A percentile compares a stretch with the other conserved stretches of the same genome.
Conservation (phyloP, 768 basidiomycete genomes). For the Leccinum olivaceopallidum region DNA sequence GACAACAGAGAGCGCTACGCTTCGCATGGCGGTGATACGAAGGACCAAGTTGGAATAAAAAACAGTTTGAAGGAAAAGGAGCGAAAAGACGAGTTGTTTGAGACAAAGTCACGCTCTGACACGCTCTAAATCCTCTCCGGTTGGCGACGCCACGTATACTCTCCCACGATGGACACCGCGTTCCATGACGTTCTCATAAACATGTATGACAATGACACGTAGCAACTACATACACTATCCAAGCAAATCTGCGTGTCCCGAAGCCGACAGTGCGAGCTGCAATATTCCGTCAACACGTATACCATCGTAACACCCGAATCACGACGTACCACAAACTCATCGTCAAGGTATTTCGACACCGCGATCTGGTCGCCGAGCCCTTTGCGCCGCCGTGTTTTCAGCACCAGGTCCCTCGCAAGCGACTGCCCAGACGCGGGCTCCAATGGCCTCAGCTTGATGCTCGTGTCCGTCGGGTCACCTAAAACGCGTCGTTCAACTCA, state of each 20-base stretch:
- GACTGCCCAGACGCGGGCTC: conserved; percentile 98
- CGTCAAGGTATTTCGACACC: conserved; percentile 95
- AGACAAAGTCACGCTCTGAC: conserved; percentile 13
- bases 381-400: conserved; percentile 96
- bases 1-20: conserved; percentile 77
- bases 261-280: conserved; percentile 90
- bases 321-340: conserved; percentile 85
- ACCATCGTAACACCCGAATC: not conserved
- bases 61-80: conserved; percentile 34
- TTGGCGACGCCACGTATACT: conserved; percentile 45
- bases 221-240: conserved; percentile 45
- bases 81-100: conserved; percentile 36
- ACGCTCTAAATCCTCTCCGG: conserved; percentile 38
- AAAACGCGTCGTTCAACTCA: conserved; percentile 1
- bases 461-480: conserved; percentile 98
- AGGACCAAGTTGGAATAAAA: conserved; percentile 52
- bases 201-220: not conserved
- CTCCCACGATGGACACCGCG: conserved; percentile 36
- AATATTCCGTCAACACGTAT: conserved; percentile 12
- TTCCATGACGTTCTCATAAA: conserved; percentile 5
- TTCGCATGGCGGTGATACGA: conserved; percentile 78
- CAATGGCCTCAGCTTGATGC: conserved; percentile 92
- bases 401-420: conserved; percentile 88
- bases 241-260: conserved; percentile 92
- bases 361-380: conserved; percentile 97